Conservation (phyloP, 225 moss, liverwort and hornwort species). For the Climacium dendroides region DNA sequence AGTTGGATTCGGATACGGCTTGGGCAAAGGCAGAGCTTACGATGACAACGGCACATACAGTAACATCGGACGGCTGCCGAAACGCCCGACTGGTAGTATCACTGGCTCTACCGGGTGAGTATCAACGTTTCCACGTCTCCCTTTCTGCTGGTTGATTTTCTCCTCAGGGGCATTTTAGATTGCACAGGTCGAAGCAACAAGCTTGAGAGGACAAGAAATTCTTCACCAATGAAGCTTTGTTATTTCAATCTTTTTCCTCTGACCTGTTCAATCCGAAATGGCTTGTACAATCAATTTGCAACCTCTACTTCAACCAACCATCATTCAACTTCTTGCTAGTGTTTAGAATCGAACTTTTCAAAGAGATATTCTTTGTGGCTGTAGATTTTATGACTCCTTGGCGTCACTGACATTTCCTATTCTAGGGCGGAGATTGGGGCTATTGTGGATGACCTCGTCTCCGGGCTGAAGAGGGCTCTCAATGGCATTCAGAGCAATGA, state of each 20-base stretch:
- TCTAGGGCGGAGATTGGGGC: conserved; percentile 67
- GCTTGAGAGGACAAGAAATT: not conserved
- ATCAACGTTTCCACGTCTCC: not conserved
- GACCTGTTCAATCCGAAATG: not conserved
- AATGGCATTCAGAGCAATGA: conserved; percentile 15
- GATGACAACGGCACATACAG: conserved; percentile 59
- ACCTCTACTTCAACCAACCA: not conserved
- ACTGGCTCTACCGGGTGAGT: conserved; percentile 60
- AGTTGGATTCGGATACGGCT: conserved; percentile 83
- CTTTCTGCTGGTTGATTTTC: not conserved
- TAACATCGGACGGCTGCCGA: conserved; percentile 53
- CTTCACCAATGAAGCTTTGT: not conserved
- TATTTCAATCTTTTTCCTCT: not conserved
- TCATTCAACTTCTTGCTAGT: not conserved
- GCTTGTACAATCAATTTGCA: not conserved
- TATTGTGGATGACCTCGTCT: conserved; percentile 65
- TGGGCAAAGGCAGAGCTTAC: conserved; percentile 85
- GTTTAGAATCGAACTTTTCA: not conserved
- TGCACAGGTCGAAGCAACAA: not conserved
- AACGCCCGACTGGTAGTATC: conserved; percentile 11
- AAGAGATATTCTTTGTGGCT: not conserved
- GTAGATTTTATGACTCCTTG: not conserved
- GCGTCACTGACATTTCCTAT: not conserved
- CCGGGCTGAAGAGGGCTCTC: conserved; percentile 63
- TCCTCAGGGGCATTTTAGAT: not conserved